Evolutionary conservation across 345 rosid species (phyloP).

Genomic region (Salix suchowensis): DNA sequence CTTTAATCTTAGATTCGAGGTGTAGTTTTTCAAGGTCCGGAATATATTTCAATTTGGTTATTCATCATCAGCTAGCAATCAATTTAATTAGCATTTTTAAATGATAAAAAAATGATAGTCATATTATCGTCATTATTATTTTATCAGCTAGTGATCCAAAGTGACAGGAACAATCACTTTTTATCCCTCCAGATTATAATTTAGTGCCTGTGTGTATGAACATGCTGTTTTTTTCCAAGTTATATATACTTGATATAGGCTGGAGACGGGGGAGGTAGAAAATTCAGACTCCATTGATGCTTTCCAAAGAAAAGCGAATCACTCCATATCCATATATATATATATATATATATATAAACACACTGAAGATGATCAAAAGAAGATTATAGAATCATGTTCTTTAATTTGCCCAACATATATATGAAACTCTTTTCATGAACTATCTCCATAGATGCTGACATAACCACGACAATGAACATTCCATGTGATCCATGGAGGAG

Average conservation of each 20-base stretch:
- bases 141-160: neutral
- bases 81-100: too few species aligned
- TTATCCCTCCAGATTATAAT: neutral
- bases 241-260: neutral
- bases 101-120: neutral
- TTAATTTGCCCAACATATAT: neutral
- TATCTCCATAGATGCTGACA: neutral
- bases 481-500: neutral
- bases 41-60: neutral
- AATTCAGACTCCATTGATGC: neutral
- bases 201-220: neutral
- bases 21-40: neutral
- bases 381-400: neutral
- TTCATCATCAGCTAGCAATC: too few species aligned
- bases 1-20: neutral
- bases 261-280: neutral
- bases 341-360: too few species aligned
- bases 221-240: too few species aligned
- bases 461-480: neutral
- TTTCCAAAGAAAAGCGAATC: neutral
- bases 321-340: neutral
- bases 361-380: too few species aligned
- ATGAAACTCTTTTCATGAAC: neutral
- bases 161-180: neutral
- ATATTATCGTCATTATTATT: neutral